Evolutionary conservation across 345 rosid species (phyloP).

Genomic region (Brassica carinata): DNA sequence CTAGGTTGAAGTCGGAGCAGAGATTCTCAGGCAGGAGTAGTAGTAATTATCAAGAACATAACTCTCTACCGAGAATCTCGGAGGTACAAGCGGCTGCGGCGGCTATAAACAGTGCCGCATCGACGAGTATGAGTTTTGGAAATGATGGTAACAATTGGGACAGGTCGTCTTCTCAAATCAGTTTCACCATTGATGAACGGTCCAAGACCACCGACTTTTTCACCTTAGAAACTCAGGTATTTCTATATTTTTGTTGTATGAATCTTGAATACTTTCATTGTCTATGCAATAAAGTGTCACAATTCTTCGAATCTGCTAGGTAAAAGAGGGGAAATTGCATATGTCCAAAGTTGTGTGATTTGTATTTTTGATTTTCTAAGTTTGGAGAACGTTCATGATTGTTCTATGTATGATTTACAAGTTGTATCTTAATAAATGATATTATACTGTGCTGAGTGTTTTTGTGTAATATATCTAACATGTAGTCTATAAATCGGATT

Average conservation of each 20-base stretch:
- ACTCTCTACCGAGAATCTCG: slow-evolving; percentile 72
- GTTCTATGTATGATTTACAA: background rate
- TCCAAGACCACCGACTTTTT: slow-evolving; percentile 60
- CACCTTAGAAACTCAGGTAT: slow-evolving; percentile 91
- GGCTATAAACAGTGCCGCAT: slow-evolving; percentile 39
- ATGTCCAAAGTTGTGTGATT: background rate
- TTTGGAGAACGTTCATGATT: slow-evolving; percentile 19
- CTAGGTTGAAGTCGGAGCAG: slow-evolving; percentile 75
- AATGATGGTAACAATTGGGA: slow-evolving; percentile 67
- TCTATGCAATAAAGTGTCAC: background rate
- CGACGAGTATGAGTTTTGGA: slow-evolving; percentile 64
- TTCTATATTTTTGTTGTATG: slow-evolving; percentile 10
- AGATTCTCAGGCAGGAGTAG: slow-evolving; percentile 62
- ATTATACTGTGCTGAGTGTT: background rate
- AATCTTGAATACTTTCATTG: background rate
- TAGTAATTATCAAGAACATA: slow-evolving; percentile 48
- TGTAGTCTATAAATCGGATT: background rate
- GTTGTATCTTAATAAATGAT: background rate
- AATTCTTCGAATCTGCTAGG: background rate
- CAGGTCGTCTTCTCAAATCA: slow-evolving; percentile 55
- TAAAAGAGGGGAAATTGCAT: background rate
- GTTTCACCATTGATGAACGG: slow-evolving; percentile 65
- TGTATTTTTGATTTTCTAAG: background rate
- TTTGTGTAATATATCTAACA: background rate
- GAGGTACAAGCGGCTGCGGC: slow-evolving; percentile 60